Evolutionary conservation across 208 protist genomes (phyloP), one percentile per base, ranked within the genome.

Genomic region (Wallacemonas sp.): DNA sequence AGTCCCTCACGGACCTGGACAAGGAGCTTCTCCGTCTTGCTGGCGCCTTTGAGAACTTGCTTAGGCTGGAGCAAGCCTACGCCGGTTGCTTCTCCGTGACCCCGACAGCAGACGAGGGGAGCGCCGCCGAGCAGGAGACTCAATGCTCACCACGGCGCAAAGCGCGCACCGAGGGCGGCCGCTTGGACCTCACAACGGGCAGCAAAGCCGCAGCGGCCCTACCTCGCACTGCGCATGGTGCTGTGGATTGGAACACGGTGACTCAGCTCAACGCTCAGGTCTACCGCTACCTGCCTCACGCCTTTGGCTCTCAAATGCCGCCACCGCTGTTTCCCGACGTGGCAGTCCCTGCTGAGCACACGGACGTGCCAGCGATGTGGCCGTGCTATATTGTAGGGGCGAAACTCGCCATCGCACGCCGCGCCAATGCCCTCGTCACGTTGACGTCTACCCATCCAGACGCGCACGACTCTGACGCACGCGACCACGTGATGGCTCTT

Each of bases 211-310:
- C n/a, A n/a, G n/a, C n/a, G n/a, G n/a, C n/a, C n/a, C n/a, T n/a
- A n/a, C n/a, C n/a, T n/a, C n/a, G n/a, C n/a, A n/a, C n/a, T n/a
- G n/a, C n/a, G n/a, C n/a, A n/a, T n/a, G n/a, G n/a, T n/a, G n/a
- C n/a, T n/a, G 54, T 86, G 21, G 72, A 91, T 62, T 87, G 64
- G 71, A 38, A 70, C 2, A 64, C 70, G 1, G 72, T 82, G 6
- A 86, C 90, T 6, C 85, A 93, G 61, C 73, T 95, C 27, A 88
- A 75, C 22, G 86, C 90, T 22, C 86, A 91, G 66, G 68, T 87
- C 28, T 95, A 93, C 70, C 86, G 90, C n/a, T 95, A 91, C 68
- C 38, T 93, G 15, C 74, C 86, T 6, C 90, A 93, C 79, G 2
- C 17, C 0, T 93, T 77, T 64, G 84, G 84, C 38, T 82, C 90